Evolutionary conservation across 768 basidiomycete genomes (phyloP).

Genomic region (Lactarius trivialis): DNA sequence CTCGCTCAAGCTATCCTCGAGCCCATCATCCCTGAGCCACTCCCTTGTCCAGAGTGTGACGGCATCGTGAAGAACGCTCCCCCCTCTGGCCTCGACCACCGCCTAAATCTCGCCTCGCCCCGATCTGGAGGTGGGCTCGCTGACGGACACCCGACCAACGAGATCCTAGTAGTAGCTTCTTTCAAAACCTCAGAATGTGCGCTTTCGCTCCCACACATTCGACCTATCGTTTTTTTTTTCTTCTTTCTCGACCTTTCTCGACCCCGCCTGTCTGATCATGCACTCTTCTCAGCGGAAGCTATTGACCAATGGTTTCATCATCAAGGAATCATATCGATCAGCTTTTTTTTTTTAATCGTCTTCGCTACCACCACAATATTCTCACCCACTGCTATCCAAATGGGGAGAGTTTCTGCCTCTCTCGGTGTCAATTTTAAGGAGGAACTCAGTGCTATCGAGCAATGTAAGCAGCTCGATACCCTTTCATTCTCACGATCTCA

Average conservation of each 20-base stretch:
- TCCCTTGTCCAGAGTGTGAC: too few species aligned
- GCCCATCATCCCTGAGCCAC: too few species aligned
- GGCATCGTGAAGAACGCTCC: too few species aligned
- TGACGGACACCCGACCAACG: conserved; percentile 73
- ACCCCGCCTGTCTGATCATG: background rate
- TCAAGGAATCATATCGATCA: conserved; percentile 82
- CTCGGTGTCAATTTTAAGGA: conserved; percentile 99
- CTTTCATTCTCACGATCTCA: background rate
- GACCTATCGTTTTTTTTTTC: background rate
- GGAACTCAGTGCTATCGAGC: conserved; percentile 97
- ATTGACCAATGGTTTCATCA: conserved; percentile 98
- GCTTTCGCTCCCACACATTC: conserved; percentile 6
- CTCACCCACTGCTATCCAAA: too few species aligned
- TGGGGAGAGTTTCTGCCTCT: too few species aligned
- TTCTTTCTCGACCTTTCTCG: too few species aligned
- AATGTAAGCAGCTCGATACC: conserved; percentile 53
- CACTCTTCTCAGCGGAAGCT: conserved; percentile 60
- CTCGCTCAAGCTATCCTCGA: too few species aligned
- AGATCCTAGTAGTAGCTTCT: conserved; percentile 76
- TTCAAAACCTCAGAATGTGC: conserved; percentile 84
- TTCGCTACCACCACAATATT: too few species aligned
- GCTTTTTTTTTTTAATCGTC: too few species aligned
- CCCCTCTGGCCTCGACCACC: too few species aligned
- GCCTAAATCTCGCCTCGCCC: too few species aligned
- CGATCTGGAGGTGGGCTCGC: conserved; percentile 53